Evolutionary conservation across 257 asterid species (phyloP), one percentile per base, ranked within the genome.

Genomic region (Thymus mandschuricus): DNA sequence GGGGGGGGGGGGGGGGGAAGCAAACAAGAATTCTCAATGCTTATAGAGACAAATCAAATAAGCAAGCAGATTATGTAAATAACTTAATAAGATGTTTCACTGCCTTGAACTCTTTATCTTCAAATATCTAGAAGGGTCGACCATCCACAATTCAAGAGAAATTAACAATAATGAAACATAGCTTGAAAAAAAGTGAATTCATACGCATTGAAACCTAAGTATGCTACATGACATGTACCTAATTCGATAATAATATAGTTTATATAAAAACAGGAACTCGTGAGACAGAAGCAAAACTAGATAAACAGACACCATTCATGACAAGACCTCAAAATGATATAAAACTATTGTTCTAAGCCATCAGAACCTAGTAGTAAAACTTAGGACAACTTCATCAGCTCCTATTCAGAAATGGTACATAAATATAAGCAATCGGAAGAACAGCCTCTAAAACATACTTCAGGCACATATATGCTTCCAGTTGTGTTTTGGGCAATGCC

Each of bases 401-500:
- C 45, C 43, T 57, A 69, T 44, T 73, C 58, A 65, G 48, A 52
- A 52, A 65, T 41, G 68, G 54, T 13, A 56, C 41, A 49, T 13
- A 10, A 57, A 12, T 48, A 54, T 10, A 60, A 60, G 56, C 51
- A 34, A 59, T 45, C 49, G 55, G 11, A 75, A 54, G 52, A 11
- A 29, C 15, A 58, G 28, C 41, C 57, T 52, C 21, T n/a, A 65
- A 60, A 49, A 68, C 76, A 49, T 84, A 90, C 99, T 95, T 95
- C 96, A 52, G 99, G 85, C 59, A 81, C 76, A 79, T 88, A 95
- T 29, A 95, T 89, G 49, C 96, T 89, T 78, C 99, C 99, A 71
- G 97, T 92, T 46, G 98, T 86, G 80, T 92, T 95, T 72, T 87
- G 92, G 38, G 94, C 94, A 60, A 92, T 81, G 80, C 94, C 96